Conservation (phyloP, 2,329 filamentous ascomycete genomes). For the Ascochyta clinopodiicola region DNA sequence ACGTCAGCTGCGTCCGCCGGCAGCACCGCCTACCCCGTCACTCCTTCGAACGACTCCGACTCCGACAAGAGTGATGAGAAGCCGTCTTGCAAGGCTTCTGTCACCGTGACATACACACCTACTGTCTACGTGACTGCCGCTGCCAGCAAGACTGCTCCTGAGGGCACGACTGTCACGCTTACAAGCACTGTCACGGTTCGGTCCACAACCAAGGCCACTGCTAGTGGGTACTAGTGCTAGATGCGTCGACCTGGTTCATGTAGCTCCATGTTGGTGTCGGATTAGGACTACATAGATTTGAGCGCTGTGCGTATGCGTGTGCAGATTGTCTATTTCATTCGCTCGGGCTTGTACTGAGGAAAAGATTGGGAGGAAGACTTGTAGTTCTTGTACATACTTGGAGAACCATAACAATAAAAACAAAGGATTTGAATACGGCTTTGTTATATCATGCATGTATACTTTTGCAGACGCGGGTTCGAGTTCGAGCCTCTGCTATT, state of each 20-base stretch:
- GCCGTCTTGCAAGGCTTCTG: slow-evolving; percentile 29
- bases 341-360: neutral
- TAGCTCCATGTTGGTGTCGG: neutral
- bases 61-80: slow-evolving; percentile 1
- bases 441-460: too few relatives aligned
- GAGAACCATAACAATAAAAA: neutral
- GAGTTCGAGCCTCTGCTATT: too few relatives aligned
- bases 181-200: slow-evolving; percentile 35
- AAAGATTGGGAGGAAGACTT: neutral
- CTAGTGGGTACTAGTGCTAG: slow-evolving; percentile 6
- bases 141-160: slow-evolving; percentile 11
- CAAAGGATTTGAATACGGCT: too few relatives aligned
- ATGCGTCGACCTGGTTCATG: neutral
- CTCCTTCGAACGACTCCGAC: neutral
- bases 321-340: slow-evolving; percentile 6
- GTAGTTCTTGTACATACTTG: slow-evolving; percentile 14
- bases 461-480: too few relatives aligned
- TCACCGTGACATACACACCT: slow-evolving; percentile 37
- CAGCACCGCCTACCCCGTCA: slow-evolving; percentile 9
- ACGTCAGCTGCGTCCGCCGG: slow-evolving; percentile 17
- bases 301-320: neutral
- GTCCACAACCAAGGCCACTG: slow-evolving; percentile 2
- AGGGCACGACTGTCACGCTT: slow-evolving; percentile 30
- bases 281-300: slow-evolving; percentile 4
- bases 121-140: slow-evolving; percentile 35